Base-by-base conservation (phyloP, 257 asterid species). In the Rhazya stricta region DNA sequence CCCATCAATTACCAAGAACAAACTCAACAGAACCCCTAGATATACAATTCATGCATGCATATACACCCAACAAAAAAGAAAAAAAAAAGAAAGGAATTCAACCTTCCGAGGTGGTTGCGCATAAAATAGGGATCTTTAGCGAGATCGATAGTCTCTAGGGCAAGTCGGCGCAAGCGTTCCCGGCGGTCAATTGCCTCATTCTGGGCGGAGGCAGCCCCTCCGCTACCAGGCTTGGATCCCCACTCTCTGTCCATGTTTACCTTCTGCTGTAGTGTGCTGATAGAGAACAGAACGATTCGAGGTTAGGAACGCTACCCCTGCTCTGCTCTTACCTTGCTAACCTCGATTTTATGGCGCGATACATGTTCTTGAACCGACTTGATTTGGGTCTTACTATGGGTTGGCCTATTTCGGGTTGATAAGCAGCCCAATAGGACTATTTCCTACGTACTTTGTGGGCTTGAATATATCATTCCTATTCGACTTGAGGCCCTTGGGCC, bases 221-320 rank as follows among this genome's bases (percentile, higher is more conserved):
- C 98, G 83, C 99, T 84, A 18, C 99, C 99, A 39, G 99, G 99
- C 88, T 95, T 95, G 69, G 99, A 92, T 45, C 99, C 99, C 97
- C 98, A 95, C 54, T 95, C 99, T 80, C 99, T 83, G 80, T 92
- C 98, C 98, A 95, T 92, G 57, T 29, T 50, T 60, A 34, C 23
- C 27, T 5, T 30, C n/a, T 21, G 41, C 32, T 19, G 63, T 6
- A 58, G 0, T n/a, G 16, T 8, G 6, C n/a, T n/a, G n/a, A n/a
- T n/a, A n/a, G n/a, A n/a, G n/a, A n/a, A n/a, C n/a, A n/a, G n/a
- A n/a, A n/a, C n/a, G n/a, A n/a, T n/a, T n/a, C n/a, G n/a, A n/a
- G n/a, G n/a, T n/a, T n/a, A n/a, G n/a, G n/a, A n/a, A n/a, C n/a
- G n/a, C n/a, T n/a, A n/a, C n/a, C n/a, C n/a, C n/a, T n/a, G n/a